Evolutionary conservation across 2,329 filamentous ascomycete species (phyloP).

Genomic region (Microsporum audouinii): DNA sequence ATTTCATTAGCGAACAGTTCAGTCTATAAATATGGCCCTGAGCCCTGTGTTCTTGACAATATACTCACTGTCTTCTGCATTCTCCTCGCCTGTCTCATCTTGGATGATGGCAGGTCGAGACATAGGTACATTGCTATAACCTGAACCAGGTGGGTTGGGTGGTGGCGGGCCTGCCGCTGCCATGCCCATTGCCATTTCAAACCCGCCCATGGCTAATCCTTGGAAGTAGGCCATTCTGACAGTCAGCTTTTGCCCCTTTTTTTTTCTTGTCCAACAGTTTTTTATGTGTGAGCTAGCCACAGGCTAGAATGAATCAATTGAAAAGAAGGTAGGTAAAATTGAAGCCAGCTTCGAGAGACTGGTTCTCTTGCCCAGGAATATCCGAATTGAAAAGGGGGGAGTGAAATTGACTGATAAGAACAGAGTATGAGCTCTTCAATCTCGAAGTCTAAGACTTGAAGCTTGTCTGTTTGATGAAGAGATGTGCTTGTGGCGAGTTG

Average conservation of each 20-base stretch:
- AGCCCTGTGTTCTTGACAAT: background rate
- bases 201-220: background rate
- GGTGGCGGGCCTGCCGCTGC: background rate
- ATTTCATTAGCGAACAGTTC: background rate
- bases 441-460: background rate
- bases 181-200: background rate
- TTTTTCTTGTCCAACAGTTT: background rate
- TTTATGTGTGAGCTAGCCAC: background rate
- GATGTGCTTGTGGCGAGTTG: background rate
- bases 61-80: background rate
- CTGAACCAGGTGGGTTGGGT: background rate
- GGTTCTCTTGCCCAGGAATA: background rate
- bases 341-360: constrained; percentile 6
- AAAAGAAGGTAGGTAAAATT: background rate
- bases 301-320: background rate
- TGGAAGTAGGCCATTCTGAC: background rate
- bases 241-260: background rate
- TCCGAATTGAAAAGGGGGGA: background rate
- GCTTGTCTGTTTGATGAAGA: background rate
- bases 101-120: background rate
- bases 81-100: background rate
- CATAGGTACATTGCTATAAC: background rate
- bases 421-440: background rate
- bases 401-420: background rate
- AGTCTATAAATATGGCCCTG: background rate